phyloP scores from a whole-genome alignment of 2,329 filamentous ascomycete genomes.

The Alternaria brassicicola region DNA sequence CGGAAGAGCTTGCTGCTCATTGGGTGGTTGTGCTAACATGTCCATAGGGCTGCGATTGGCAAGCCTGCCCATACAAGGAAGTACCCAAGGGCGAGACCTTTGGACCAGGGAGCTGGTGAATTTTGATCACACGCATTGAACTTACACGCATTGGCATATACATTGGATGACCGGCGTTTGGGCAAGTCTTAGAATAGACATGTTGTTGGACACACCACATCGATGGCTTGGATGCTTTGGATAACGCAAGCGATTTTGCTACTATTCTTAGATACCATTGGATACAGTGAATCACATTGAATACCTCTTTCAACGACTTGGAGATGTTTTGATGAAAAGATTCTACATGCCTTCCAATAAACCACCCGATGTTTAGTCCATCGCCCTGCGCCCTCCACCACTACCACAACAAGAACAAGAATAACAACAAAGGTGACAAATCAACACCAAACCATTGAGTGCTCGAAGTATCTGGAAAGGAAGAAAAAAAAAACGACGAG shows the following conservation, averaged over 20 bases:
- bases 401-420: neutral
- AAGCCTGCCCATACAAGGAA: slow-evolving; percentile 73
- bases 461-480: neutral
- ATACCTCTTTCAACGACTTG: neutral
- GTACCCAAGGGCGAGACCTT: slow-evolving; percentile 53
- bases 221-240: neutral
- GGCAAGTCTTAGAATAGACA: neutral
- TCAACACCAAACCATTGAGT: no score
- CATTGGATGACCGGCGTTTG: neutral
- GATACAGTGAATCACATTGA: neutral
- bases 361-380: neutral
- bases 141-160: neutral
- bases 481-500: neutral
- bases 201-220: neutral
- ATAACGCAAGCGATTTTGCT: neutral
- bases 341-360: neutral
- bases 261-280: neutral
- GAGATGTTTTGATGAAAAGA: neutral
- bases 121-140: neutral
- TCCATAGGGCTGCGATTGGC: slow-evolving; percentile 75
- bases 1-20: no score
- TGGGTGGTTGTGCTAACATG: slow-evolving; percentile 9
- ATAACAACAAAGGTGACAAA: no score
- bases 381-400: no score
- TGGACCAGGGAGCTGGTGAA: slow-evolving; percentile 42